Percentiles rank a stretch among this genome's conserved stretches.
These are phyloP conservation scores for Wickerhamomyces pijperi DNA, from an alignment of 805 yeast species.

Conservation along the genomic window DNA sequence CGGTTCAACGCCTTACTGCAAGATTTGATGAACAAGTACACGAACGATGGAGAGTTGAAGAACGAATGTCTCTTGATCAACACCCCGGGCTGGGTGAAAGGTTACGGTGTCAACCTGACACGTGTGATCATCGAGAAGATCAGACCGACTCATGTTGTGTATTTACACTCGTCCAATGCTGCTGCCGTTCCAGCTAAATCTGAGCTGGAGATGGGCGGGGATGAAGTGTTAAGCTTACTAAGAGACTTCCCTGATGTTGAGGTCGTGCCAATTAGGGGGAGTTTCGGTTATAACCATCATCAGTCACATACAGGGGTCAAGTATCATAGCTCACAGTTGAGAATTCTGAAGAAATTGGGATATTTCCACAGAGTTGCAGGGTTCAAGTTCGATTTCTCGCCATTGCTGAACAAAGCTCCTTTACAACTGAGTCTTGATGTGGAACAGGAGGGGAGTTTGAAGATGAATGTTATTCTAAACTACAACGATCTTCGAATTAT, in stretches of 20 bases:
- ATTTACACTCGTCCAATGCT: slow-evolving; percentile 30
- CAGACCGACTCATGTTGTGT: slow-evolving; percentile 46
- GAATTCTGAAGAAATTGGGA: slow-evolving; percentile 38
- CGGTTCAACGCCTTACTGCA: slow-evolving; percentile 35
- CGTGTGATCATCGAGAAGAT: slow-evolving; percentile 26
- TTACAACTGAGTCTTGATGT: slow-evolving; percentile 27
- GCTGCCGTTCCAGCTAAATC: too few species aligned
- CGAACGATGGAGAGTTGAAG: slow-evolving; percentile 16
- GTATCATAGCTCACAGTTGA: slow-evolving; percentile 39
- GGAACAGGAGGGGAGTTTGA: slow-evolving; percentile 20
- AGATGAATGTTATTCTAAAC: slow-evolving; percentile 25
- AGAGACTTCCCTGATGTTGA: slow-evolving; percentile 9
- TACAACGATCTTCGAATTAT: slow-evolving; percentile 21
- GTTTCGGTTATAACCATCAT: slow-evolving; percentile 10
- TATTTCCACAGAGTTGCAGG: slow-evolving; percentile 36
- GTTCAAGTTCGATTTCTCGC: slow-evolving; percentile 28
- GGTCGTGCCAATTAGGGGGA: slow-evolving; percentile 26
- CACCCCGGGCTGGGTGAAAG: slow-evolving; percentile 89
- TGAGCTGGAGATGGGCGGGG: slow-evolving; percentile 16
- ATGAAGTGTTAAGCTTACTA: slow-evolving; percentile 11
- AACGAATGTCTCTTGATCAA: slow-evolving; percentile 44
- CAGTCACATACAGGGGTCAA: slow-evolving; percentile 5
- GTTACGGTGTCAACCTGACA: slow-evolving; percentile 67
- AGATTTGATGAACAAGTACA: slow-evolving; percentile 27
- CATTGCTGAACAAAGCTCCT: slow-evolving; percentile 30